These are phyloP conservation scores for Tricholoma bakamatsutake DNA, from an alignment of 768 basidiomycete species.

Conservation along the genomic window DNA sequence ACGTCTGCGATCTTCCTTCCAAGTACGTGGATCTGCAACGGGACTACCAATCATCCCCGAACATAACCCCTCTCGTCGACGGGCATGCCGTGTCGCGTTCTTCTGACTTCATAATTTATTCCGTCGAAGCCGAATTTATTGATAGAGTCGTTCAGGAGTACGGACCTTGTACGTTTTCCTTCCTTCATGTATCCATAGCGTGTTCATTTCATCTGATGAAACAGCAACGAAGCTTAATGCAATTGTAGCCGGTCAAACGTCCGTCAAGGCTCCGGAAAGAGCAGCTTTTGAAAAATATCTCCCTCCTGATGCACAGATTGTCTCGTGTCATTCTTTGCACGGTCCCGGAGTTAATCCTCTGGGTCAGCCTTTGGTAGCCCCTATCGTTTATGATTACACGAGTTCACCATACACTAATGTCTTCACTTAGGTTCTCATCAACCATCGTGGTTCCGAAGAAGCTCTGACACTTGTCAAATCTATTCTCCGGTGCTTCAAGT, in stretches of 20 bases:
- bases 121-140: conserved; percentile 89
- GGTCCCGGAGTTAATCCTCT: conserved; percentile 84
- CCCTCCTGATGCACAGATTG: conserved; percentile 80
- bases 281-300: conserved; percentile 85
- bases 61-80: conserved; percentile 62
- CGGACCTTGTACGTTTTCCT: conserved; percentile 72
- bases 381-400: not conserved
- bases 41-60: conserved; percentile 50
- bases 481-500: conserved; percentile 73
- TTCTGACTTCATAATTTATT: conserved; percentile 92
- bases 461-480: conserved; percentile 74
- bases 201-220: conserved; percentile 2
- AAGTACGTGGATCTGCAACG: conserved; percentile 59
- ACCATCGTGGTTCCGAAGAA: conserved; percentile 74
- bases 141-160: conserved; percentile 78
- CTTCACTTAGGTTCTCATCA: conserved; percentile 69
- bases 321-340: conserved; percentile 93
- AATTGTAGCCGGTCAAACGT: conserved; percentile 93
- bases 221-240: conserved; percentile 89
- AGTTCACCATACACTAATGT: not conserved
- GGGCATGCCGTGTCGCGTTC: conserved; percentile 86
- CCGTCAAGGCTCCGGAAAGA: conserved; percentile 92
- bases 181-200: not conserved
- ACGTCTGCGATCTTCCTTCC: conserved; percentile 81
- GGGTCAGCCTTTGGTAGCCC: conserved; percentile 82